phyloP scores from a whole-genome alignment of 169 alveolate species.

The Eimeria zaria region DNA sequence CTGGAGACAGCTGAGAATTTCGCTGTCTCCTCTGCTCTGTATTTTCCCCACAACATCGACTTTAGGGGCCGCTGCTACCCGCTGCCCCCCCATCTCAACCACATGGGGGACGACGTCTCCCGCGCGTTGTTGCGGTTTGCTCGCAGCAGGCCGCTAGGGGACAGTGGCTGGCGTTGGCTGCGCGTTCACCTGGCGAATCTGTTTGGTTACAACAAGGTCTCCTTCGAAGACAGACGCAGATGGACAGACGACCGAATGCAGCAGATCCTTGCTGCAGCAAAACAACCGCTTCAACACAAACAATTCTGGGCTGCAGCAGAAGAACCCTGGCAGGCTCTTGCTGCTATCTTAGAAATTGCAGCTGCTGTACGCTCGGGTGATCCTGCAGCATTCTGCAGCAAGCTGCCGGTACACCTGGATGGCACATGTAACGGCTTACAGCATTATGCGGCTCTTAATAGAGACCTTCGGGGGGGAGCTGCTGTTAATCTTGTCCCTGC shows the following conservation, averaged over 20 bases:
- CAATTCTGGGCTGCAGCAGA: slow-evolving; percentile 94
- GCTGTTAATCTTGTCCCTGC: slow-evolving; percentile 96
- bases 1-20: slow-evolving; percentile 92
- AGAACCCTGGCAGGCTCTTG: slow-evolving; percentile 98
- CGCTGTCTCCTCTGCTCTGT: slow-evolving; percentile 91
- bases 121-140: slow-evolving; percentile 97
- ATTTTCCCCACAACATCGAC: slow-evolving; percentile 98
- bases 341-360: slow-evolving; percentile 89
- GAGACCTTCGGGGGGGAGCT: slow-evolving; percentile 97
- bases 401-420: slow-evolving; percentile 98
- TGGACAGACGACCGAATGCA: slow-evolving; percentile 83
- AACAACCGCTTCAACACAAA: slow-evolving; percentile 93
- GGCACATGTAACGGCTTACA: slow-evolving; percentile 99
- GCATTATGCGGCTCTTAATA: slow-evolving; percentile 97
- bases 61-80: slow-evolving; percentile 99
- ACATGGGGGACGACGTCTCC: slow-evolving; percentile 97
- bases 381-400: slow-evolving; percentile 92
- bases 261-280: slow-evolving; percentile 83
- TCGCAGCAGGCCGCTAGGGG: slow-evolving; percentile 95
- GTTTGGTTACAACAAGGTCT: slow-evolving; percentile 95
- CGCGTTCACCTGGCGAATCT: slow-evolving; percentile 97
- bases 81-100: slow-evolving; percentile 97
- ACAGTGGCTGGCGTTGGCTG: slow-evolving; percentile 97
- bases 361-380: slow-evolving; percentile 86
- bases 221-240: slow-evolving; percentile 68